Evolutionary conservation across 2,329 filamentous ascomycete species (phyloP).

Genomic region (Arthrobotrys pseudoclavata): DNA sequence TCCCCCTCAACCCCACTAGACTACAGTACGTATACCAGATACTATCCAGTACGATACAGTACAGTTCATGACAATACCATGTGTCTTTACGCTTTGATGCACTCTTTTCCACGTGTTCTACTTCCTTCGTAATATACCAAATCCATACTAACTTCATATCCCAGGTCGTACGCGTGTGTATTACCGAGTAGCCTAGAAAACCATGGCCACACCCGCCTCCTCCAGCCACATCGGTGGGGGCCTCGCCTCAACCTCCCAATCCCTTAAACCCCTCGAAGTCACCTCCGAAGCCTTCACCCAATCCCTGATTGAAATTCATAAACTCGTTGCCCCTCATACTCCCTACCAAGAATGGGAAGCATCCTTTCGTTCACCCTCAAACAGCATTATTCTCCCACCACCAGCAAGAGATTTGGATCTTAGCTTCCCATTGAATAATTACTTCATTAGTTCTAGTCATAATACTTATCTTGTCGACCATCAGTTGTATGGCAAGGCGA

Average conservation of each 20-base stretch:
- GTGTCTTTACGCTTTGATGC: neutral
- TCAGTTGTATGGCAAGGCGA: slow-evolving; percentile 76
- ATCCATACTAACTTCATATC: neutral
- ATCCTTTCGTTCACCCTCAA: slow-evolving; percentile 57
- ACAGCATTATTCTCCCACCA: slow-evolving; percentile 60
- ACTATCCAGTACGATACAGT: neutral
- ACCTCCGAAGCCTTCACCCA: slow-evolving; percentile 54
- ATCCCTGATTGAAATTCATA: slow-evolving; percentile 60
- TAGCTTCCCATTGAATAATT: slow-evolving; percentile 74
- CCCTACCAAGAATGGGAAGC: slow-evolving; percentile 56
- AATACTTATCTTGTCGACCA: slow-evolving; percentile 80
- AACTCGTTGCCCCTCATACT: slow-evolving; percentile 17
- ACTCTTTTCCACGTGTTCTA: neutral
- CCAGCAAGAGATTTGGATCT: slow-evolving; percentile 69
- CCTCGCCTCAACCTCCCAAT: slow-evolving; percentile 43
- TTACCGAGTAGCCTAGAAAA: neutral
- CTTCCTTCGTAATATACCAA: neutral
- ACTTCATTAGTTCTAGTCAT: slow-evolving; percentile 80
- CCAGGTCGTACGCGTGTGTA: neutral
- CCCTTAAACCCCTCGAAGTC: slow-evolving; percentile 49
- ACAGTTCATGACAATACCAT: neutral
- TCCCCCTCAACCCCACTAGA: slow-evolving; percentile 2
- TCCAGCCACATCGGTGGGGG: slow-evolving; percentile 58
- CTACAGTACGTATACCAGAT: neutral
- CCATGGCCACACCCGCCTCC: slow-evolving; percentile 46